A percentile compares a stretch with the other conserved stretches of the same genome.
phyloP scores from a whole-genome alignment of 1,284 basidiomycete species.

The Ganoderma multipileum region DNA sequence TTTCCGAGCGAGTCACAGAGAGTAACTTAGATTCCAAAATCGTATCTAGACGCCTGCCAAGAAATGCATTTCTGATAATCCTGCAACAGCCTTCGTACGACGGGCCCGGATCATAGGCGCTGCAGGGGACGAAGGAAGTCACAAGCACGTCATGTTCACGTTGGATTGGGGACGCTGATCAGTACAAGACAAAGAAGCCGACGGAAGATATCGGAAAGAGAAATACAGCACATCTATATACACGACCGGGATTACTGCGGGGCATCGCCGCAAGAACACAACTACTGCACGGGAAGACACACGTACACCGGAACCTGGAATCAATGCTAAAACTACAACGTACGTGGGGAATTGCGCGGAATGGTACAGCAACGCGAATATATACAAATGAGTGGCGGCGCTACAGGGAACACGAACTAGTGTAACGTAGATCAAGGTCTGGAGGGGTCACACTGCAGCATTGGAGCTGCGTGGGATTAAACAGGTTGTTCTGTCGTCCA shows the following conservation, averaged over 20 bases:
- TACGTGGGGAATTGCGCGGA: not conserved
- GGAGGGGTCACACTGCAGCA: conserved; percentile 14
- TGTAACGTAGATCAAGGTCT: conserved; percentile 11
- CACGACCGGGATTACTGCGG: conserved; percentile 12
- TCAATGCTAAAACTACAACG: not conserved
- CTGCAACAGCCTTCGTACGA: not conserved
- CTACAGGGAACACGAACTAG: conserved; percentile 18
- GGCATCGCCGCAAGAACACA: conserved; percentile 13
- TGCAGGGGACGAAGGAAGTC: not conserved
- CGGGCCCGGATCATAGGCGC: not conserved
- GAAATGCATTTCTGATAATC: not conserved
- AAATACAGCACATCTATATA: conserved; percentile 13
- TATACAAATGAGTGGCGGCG: conserved; percentile 3
- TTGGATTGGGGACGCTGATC: not conserved
- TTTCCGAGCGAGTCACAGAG: not conserved
- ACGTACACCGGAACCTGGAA: not conserved
- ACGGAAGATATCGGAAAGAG: not conserved
- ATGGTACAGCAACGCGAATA: not conserved
- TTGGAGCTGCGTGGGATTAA: conserved; percentile 16
- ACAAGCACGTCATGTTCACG: not conserved
- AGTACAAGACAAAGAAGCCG: not conserved
- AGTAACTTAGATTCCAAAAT: not conserved
- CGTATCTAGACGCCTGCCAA: not conserved
- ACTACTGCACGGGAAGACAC: not conserved
- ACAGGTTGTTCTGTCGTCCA: conserved; percentile 7